Base-by-base conservation (phyloP, 2,329 filamentous ascomycete genomes). In the Colletotrichum falcatum region DNA sequence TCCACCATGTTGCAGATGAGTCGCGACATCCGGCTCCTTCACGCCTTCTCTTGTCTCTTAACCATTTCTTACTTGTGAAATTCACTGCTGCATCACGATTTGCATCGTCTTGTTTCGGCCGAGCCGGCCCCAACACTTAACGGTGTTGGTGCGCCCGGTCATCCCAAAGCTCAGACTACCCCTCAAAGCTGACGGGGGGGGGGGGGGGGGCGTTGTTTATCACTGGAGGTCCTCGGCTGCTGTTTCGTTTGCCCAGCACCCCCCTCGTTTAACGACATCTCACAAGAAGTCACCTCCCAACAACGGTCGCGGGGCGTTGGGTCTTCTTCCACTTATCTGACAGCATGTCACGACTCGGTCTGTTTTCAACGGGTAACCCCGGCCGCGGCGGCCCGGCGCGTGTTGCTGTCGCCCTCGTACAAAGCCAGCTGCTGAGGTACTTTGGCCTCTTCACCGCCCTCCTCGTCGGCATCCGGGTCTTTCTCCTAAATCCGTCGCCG, bases 151-250 rank as follows among this genome's bases (percentile, higher is more conserved):
- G 62, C 55, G 33, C 46, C 39, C 9, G 18, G 18, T 61, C 62
- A 42, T 70, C 67, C 58, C 67, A 66, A 56, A 20, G 56, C 44
- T 58, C 44, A 70, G 65, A 62, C 64, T 30, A 35, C 58, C 44
- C 67, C 68, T 42, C 37, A 18, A 67, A 61, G 42, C 37, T 33
- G 37, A 39, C 23, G 46, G 18, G 37, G 23, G n/a, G 46, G 5
- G 35, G 35, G 5, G 46, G 5, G 35, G 35, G 5, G 8, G 2
- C 2, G 2, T 20, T 42, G 39, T 20, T 46, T 33, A 59, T 53
- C 65, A 53, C 35, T 3, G 51, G 51, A 46, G 33, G 12, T 12
- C 18, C 49, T 23, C 39, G 9, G 28, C n/a, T 55, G 28, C n/a
- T 55, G 51, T 61, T 58, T 51, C 39, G 53, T 35, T 26, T 46